Evolutionary conservation across 441 rosid genomes (phyloP), one percentile per base, ranked within the genome.

Genomic region (Corymbia citriodora): DNA sequence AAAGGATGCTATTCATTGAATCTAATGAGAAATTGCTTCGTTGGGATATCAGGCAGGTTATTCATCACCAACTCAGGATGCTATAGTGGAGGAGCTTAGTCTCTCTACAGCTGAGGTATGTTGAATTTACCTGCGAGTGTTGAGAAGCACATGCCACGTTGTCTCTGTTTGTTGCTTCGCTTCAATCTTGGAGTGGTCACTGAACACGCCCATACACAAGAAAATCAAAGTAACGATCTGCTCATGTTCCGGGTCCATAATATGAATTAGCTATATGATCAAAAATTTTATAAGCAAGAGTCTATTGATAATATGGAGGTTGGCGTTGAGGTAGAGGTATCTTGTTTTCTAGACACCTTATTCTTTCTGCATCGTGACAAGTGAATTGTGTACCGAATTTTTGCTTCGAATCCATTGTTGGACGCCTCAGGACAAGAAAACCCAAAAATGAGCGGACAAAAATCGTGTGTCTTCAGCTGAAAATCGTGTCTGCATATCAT

Each of bases 1-100:
- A 11, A 31, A 87, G 70, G 50, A 55, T 45, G 85, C 23, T n/a
- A 79, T 79, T 12, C 7, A 3, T 72, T 23, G 52, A 45, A 23
- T 79, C 85, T 45, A 25, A 40, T 40, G 52, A 45, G 2, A 31
- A 55, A 23, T 53, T 9, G 50, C 14, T 54, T 68, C 87, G 89
- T 86, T 82, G 91, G 90, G 90, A 83, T 91, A 94, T 91, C 98
- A 98, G 99, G 99, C 94, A 25, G 99, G 99, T 52, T 98, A 95
- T 89, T 97, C 99, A 52, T 97, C 99, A 33, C 98, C 99, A 55
- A 95, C 98, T 85, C 97, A 97, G 93, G 89, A 94, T 90, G 98
- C 97, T 59, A 96, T 97, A 85, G 95, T 93, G 90, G 92, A 93
- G 92, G 99, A 96, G 90, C 92, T 97, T 87, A 92, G 95, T 89